phyloP scores from a whole-genome alignment of 257 asterid genomes.

The Nicotiana paniculata region DNA sequence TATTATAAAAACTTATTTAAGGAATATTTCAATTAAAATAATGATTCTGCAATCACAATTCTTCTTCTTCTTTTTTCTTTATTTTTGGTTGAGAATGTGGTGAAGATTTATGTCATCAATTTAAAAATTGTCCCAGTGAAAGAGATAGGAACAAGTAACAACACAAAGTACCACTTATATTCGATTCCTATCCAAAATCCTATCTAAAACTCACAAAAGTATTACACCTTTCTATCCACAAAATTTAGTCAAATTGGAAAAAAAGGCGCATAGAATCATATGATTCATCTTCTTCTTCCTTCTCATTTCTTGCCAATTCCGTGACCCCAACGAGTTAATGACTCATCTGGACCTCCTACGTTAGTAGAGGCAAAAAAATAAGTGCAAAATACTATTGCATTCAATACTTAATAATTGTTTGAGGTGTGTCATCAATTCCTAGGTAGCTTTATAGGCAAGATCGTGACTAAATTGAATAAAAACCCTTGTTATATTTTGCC shows the following conservation, averaged over 20 bases:
- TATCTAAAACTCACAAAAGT: background rate
- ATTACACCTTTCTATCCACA: background rate
- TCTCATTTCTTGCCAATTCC: constrained; percentile 21
- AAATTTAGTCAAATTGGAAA: constrained; percentile 3
- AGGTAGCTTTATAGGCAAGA: constrained; percentile 15
- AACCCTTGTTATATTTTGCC: background rate
- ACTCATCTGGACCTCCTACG: background rate
- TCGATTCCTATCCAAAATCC: constrained; percentile 13
- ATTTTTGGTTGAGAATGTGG: background rate
- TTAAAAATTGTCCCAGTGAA: background rate
- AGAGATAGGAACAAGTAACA: background rate
- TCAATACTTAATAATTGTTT: background rate
- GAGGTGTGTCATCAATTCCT: background rate
- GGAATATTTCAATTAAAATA: too few species aligned
- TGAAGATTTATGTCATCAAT: background rate
- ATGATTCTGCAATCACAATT: background rate
- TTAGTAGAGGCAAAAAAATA: background rate
- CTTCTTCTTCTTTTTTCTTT: background rate
- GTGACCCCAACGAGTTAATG: constrained; percentile 34
- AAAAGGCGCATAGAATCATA: constrained; percentile 24
- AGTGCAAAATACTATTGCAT: constrained; percentile 14
- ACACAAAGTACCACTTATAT: constrained; percentile 5
- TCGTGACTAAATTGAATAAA: constrained; percentile 25
- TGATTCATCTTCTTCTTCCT: constrained; percentile 19
- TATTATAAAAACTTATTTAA: too few species aligned